Evolutionary conservation across 371 early-diverging fungal genomes (phyloP).

Genomic region (Saksenaea oblongispora): DNA sequence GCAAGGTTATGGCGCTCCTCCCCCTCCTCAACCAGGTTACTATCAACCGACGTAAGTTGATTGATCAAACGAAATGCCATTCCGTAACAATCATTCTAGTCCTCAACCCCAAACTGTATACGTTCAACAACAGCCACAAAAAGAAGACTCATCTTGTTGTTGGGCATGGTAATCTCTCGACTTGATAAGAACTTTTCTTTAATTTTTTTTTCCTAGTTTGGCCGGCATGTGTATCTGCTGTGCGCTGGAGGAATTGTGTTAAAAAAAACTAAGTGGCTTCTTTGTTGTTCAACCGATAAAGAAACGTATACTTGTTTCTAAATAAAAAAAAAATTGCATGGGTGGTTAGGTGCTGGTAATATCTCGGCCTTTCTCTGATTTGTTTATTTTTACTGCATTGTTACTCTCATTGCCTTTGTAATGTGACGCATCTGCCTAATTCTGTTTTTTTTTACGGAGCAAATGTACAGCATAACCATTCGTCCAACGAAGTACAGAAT

Average conservation of each 20-base stretch:
- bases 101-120: constrained; percentile 23
- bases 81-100: background rate
- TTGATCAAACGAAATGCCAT: background rate
- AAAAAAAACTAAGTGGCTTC: background rate
- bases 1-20: constrained; percentile 12
- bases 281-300: background rate
- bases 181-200: background rate
- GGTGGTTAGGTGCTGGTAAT: background rate
- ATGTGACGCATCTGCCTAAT: background rate
- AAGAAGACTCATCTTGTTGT: constrained; percentile 19
- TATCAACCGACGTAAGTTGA: constrained; percentile 24
- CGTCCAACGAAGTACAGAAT: background rate
- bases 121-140: constrained; percentile 20
- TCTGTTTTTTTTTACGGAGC: background rate
- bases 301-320: background rate
- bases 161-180: constrained; percentile 23
- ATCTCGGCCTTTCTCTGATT: too few relatives aligned
- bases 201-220: constrained; percentile 5
- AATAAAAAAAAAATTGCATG: background rate
- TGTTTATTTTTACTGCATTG: background rate
- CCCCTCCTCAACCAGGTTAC: constrained; percentile 8
- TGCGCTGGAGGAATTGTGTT: constrained; percentile 18
- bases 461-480: background rate
- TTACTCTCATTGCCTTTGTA: background rate
- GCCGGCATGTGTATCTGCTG: constrained; percentile 23